Conservation (phyloP, 2,329 filamentous ascomycete species). For the Mollisiaceae sp. region DNA sequence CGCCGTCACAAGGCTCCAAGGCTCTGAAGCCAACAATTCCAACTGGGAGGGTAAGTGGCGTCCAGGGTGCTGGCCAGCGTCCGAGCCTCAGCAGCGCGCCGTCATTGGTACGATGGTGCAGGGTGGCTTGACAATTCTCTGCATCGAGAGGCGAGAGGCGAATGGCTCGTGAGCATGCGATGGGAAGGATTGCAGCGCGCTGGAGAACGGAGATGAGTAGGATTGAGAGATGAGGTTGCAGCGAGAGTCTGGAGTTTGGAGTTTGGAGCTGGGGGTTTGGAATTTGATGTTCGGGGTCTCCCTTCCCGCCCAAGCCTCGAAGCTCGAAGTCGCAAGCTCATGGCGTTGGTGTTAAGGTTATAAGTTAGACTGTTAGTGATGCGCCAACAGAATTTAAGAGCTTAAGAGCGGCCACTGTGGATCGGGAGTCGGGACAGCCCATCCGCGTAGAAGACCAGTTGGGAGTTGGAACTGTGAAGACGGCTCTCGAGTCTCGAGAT, state of each 20-base stretch:
- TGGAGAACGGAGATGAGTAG: neutral
- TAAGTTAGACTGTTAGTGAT: too few relatives aligned
- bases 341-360: too few relatives aligned
- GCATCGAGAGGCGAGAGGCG: neutral
- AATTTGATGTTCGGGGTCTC: neutral
- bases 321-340: too few relatives aligned
- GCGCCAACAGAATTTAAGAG: neutral
- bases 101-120: slow-evolving; percentile 5
- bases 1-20: slow-evolving; percentile 21
- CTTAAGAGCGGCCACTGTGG: neutral
- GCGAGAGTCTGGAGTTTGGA: neutral
- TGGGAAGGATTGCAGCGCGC: neutral
- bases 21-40: slow-evolving; percentile 6
- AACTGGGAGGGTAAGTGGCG: slow-evolving; percentile 2
- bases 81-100: neutral
- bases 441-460: neutral
- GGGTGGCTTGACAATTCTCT: neutral
- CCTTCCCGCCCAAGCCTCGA: neutral
- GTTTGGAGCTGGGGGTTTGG: neutral
- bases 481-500: neutral
- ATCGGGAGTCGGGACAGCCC: neutral
- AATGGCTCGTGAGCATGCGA: neutral
- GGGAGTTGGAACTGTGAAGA: neutral
- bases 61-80: neutral
- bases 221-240: slow-evolving; percentile 2